A percentile compares a stretch with the other conserved stretches of the same genome.
Conservation (phyloP, 805 yeast genomes). For the Candida palmyrensis region DNA sequence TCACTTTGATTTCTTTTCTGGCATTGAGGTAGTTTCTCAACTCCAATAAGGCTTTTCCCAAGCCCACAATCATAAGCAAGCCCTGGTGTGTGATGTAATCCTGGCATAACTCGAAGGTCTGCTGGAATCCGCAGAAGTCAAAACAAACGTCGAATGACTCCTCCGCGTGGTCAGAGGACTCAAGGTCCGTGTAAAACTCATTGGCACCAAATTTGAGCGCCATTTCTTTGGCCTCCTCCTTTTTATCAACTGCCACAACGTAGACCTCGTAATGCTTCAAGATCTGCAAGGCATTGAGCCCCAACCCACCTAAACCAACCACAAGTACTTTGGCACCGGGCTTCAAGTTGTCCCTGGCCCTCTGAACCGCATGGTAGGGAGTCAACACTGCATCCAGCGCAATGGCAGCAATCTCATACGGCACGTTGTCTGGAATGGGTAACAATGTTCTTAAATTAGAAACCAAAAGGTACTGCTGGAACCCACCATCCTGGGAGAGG, state of each 20-base stretch:
- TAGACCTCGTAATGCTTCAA: conserved; percentile 25
- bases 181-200: conserved; percentile 32
- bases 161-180: conserved; percentile 16
- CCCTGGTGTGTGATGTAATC: conserved; percentile 31
- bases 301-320: conserved; percentile 40
- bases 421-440: conserved; percentile 35
- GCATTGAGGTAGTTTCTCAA: conserved; percentile 33
- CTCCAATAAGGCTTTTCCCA: conserved; percentile 28
- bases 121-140: conserved; percentile 35
- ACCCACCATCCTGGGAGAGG: conserved; percentile 35
- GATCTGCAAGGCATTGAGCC: conserved; percentile 39
- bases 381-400: conserved; percentile 40
- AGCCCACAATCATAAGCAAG: conserved; percentile 38
- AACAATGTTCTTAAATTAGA: conserved; percentile 29
- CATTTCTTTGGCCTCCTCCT: conserved; percentile 16
- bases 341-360: conserved; percentile 19
- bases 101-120: conserved; percentile 21
- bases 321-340: conserved; percentile 34
- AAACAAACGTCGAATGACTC: conserved; percentile 36
- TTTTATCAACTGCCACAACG: conserved; percentile 30
- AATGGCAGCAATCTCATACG: conserved; percentile 36
- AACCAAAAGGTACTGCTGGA: conserved; percentile 33
- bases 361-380: conserved; percentile 37
- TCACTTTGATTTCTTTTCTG: conserved; percentile 34
- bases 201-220: conserved; percentile 37